Base-by-base conservation (phyloP, 352 stramenopile species). In the Phytopythium chamaehyphon region DNA sequence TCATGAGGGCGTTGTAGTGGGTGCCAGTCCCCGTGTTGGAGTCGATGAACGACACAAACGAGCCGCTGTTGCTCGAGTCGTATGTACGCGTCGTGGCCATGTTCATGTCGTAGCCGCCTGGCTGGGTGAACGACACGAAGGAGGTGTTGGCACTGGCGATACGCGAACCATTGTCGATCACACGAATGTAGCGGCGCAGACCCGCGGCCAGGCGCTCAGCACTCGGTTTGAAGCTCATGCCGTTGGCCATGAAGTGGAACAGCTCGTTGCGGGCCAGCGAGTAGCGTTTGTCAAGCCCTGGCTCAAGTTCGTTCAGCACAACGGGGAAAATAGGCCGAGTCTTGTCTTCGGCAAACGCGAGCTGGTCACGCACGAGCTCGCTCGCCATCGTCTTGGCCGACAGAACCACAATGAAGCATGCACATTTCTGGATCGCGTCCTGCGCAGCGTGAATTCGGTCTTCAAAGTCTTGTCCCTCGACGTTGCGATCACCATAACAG, bases 341-440 rank as follows among this genome's bases (percentile, higher is more conserved):
- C 58, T 93, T 93, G 65, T 93, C 83, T 44, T 93, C 83, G 5
- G 83, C 83, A 51, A 90, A 90, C 16, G 81, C 83, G 19, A 93
- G 62, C 43, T 93, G 83, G 45, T 93, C 83, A 24, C 79, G 76
- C 12, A 93, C 75, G n/a, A 93, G 53, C 51, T 91, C 75, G 39
- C 64, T 92, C 18, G 31, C 49, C 48, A 88, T 81, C 2, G 76
- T 92, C 37, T 91, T 67, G 40, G 71, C 73, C 7, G 83, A 94
- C 6, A 94, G 36, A n/a, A 94, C 65, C 9, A 91, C 75, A 1
- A 94, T 45, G 50, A 92, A 92, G 52, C 69, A 82, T 8, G 80
- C 75, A 59, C 83, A 94, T 43, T 80, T 74, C 12, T 90, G 44
- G 28, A 94, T 94, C 12, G 81, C 83, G 47, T 92, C 79, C 47